Conservation (phyloP, 2,329 filamentous ascomycete species). For the Aspergillus sp. region DNA sequence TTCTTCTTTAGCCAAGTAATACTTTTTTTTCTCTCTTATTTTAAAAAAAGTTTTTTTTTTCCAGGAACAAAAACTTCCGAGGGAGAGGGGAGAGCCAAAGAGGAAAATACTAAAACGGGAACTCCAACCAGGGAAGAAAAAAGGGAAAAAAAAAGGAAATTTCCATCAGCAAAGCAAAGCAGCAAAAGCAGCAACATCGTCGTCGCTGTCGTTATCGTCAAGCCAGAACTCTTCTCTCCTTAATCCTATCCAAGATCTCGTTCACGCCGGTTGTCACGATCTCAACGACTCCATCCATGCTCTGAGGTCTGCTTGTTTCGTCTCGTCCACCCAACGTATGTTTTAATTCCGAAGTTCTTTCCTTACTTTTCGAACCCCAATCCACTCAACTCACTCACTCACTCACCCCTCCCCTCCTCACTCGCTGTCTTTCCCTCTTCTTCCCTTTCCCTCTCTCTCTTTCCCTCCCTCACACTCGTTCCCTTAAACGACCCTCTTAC, state of each 20-base stretch:
- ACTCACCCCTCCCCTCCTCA: constrained; percentile 4
- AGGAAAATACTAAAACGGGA: constrained; percentile 19
- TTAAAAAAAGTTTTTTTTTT: constrained; percentile 9
- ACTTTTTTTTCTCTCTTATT: constrained; percentile 12
- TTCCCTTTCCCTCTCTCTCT: constrained; percentile 3
- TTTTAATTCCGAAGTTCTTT: constrained; percentile 16
- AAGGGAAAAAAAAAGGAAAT: constrained; percentile 15
- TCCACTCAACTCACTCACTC: not conserved
- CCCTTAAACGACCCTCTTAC: constrained; percentile 1
- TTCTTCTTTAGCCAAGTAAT: not conserved
- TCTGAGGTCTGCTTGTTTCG: constrained; percentile 24
- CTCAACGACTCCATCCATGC: constrained; percentile 25
- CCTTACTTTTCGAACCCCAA: constrained; percentile 4
- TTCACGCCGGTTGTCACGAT: constrained; percentile 20
- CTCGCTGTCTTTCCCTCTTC: constrained; percentile 6
- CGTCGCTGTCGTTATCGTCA: constrained; percentile 14
- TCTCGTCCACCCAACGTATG: constrained; percentile 27
- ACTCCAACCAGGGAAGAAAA: constrained; percentile 13
- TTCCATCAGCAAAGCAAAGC: constrained; percentile 12
- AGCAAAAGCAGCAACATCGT: constrained; percentile 11
- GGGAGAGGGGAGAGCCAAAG: constrained; percentile 21
- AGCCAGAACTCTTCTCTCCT: constrained; percentile 8
- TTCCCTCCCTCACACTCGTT: constrained; percentile 7
- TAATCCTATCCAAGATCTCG: constrained; percentile 11
- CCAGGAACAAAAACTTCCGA: constrained; percentile 26